A percentile compares a stretch with the other conserved stretches of the same genome.
phyloP scores from a whole-genome alignment of 2,329 filamentous ascomycete genomes.

The Daldinia sp. region DNA sequence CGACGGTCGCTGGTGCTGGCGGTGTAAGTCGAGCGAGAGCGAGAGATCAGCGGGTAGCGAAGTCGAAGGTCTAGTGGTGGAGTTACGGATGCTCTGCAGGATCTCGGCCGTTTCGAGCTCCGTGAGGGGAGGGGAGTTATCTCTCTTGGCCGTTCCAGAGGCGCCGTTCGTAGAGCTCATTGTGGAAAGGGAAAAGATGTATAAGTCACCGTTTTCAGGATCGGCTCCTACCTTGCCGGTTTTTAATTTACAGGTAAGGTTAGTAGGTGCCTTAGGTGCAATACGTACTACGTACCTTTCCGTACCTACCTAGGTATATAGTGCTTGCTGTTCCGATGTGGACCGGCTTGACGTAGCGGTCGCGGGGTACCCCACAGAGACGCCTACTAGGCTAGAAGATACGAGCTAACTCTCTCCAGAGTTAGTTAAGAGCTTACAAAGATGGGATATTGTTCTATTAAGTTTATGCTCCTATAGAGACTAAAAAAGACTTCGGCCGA shows the following conservation, averaged over 20 bases:
- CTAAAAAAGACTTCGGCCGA: not conserved
- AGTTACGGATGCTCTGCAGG: constrained; percentile 38
- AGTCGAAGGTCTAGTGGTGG: constrained; percentile 25
- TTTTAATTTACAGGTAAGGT: constrained; percentile 6
- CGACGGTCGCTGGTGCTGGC: not conserved
- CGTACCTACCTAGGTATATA: no score
- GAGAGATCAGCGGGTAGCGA: constrained; percentile 41
- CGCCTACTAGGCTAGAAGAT: no score
- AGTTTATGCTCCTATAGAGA: not conserved
- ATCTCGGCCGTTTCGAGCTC: constrained; percentile 41
- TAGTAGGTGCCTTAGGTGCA: no score
- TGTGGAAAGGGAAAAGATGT: constrained; percentile 22
- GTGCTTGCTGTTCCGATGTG: constrained; percentile 16
- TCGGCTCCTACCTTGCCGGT: not conserved
- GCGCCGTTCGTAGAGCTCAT: constrained; percentile 27
- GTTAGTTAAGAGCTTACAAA: not conserved
- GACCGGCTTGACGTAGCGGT: constrained; percentile 12
- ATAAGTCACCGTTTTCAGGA: constrained; percentile 21
- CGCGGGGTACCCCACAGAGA: constrained; percentile 16
- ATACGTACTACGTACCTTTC: no score
- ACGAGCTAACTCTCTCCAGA: not conserved
- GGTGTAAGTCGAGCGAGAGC: constrained; percentile 39
- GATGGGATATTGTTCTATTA: not conserved
- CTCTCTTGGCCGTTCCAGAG: constrained; percentile 17
- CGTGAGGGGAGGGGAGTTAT: constrained; percentile 35